These are phyloP conservation scores for Fusarium newnesense DNA, from an alignment of 2,329 filamentous ascomycete genomes.

Conservation along the genomic window DNA sequence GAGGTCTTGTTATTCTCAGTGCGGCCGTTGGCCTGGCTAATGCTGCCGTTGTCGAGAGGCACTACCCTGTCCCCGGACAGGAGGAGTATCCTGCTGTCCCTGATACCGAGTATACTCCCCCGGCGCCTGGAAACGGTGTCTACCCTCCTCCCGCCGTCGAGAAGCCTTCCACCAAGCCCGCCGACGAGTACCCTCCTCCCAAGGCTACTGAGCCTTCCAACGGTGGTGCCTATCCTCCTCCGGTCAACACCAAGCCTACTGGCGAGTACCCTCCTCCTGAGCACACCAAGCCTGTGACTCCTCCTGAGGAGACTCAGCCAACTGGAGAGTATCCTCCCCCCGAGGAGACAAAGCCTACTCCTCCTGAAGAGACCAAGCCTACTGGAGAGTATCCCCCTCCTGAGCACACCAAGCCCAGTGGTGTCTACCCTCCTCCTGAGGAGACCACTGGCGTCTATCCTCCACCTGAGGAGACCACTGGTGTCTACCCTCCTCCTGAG, in stretches of 20 bases:
- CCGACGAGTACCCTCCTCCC: background rate
- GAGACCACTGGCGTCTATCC: background rate
- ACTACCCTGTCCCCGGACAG: conserved; percentile 17
- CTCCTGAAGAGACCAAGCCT: background rate
- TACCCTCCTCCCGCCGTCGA: background rate
- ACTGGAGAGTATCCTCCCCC: background rate
- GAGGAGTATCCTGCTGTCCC: background rate
- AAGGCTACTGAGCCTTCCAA: background rate
- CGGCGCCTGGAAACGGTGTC: background rate
- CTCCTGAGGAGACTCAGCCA: conserved; percentile 4
- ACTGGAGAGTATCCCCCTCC: background rate
- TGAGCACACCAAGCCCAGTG: background rate
- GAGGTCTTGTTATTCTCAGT: conserved; percentile 31
- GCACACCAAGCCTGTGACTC: conserved; percentile 20
- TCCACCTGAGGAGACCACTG: conserved; percentile 3
- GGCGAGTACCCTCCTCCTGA: background rate
- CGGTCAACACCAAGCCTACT: conserved; percentile 18
- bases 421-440: background rate
- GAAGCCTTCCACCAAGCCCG: background rate
- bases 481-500: background rate
- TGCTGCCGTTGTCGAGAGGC: conserved; percentile 29
- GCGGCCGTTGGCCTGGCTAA: conserved; percentile 37
- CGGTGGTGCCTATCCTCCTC: conserved; percentile 3
- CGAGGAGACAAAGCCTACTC: background rate
- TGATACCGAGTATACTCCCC: conserved; percentile 7